A percentile compares a stretch with the other conserved stretches of the same genome.
phyloP scores from a whole-genome alignment of 1,139 yeast species.

The Torulaspora globosa region DNA sequence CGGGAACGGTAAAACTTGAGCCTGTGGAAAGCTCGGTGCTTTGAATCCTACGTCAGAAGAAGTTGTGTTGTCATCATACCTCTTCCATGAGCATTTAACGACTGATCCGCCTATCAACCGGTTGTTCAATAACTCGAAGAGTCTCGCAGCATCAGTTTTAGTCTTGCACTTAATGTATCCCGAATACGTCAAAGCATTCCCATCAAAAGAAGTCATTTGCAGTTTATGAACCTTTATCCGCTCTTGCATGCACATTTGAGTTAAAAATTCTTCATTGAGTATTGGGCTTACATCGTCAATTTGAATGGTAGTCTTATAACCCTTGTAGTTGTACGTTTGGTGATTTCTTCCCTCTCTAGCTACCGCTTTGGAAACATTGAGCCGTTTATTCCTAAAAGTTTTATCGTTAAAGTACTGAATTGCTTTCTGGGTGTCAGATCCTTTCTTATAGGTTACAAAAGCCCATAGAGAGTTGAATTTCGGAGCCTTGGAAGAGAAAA shows the following conservation, averaged over 20 bases:
- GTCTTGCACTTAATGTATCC: conserved; percentile 30
- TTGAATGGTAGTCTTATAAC: conserved; percentile 20
- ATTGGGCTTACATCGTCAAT: conserved; percentile 31
- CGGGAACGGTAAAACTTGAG: conserved; percentile 4
- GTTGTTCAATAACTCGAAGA: conserved; percentile 25
- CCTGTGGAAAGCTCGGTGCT: conserved; percentile 3
- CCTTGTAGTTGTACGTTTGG: conserved; percentile 7
- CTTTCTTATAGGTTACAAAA: conserved; percentile 41
- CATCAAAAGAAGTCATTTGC: conserved; percentile 20
- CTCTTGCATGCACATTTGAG: conserved; percentile 26
- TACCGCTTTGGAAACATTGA: conserved; percentile 37
- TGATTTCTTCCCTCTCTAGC: conserved; percentile 16
- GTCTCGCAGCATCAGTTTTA: conserved; percentile 23
- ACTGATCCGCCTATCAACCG: conserved; percentile 32
- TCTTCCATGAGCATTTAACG: conserved; percentile 27
- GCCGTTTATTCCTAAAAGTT: conserved; percentile 28
- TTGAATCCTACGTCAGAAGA: not conserved
- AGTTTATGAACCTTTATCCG: conserved; percentile 21
- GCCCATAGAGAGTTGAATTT: conserved; percentile 45
- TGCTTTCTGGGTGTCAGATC: conserved; percentile 34
- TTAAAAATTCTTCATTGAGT: conserved; percentile 30
- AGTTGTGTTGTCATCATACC: conserved; percentile 4
- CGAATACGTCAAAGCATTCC: conserved; percentile 21
- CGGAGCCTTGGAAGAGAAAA: conserved; percentile 40
- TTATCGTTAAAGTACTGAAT: conserved; percentile 32